Percentiles rank a stretch among this genome's conserved stretches.
phyloP scores from a whole-genome alignment of 768 basidiomycete genomes.

The Boletus rufocinnamomeus region DNA sequence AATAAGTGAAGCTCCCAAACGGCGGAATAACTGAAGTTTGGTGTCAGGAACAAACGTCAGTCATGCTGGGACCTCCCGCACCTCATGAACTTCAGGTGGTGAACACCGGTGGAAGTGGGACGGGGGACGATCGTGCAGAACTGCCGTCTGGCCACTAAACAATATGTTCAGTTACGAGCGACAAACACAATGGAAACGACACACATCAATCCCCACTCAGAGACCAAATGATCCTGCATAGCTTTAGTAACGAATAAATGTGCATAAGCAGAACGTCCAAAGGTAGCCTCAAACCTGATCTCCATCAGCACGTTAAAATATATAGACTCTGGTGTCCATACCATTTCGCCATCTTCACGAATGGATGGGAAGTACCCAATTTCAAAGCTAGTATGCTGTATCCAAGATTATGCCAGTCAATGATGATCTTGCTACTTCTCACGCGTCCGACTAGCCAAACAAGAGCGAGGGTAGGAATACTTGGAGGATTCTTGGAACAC shows the following conservation, averaged over 20 bases:
- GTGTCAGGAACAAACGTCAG: conserved; percentile 2
- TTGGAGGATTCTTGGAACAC: conserved; percentile 82
- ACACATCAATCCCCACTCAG: conserved; percentile 77
- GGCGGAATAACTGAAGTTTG: conserved; percentile 48
- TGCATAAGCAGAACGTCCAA: conserved; percentile 80
- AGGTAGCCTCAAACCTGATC: conserved; percentile 77
- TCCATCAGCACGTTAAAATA: conserved; percentile 6
- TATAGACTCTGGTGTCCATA: conserved; percentile 33
- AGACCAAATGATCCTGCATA: conserved; percentile 71
- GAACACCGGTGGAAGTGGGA: conserved; percentile 74
- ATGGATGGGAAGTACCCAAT: conserved; percentile 63
- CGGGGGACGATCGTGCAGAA: conserved; percentile 91
- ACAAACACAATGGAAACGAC: conserved; percentile 31
- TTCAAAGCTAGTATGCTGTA: conserved; percentile 89
- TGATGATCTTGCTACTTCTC: conserved; percentile 82
- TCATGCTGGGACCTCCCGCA: conserved; percentile 32
- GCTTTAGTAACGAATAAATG: conserved; percentile 93
- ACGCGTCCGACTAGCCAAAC: conserved; percentile 72
- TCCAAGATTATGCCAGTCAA: conserved; percentile 99
- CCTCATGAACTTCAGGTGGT: conserved; percentile 75
- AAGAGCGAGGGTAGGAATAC: conserved; percentile 88
- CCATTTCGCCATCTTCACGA: conserved; percentile 78
- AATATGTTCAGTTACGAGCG: conserved; percentile 6
- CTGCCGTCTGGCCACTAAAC: conserved; percentile 69
- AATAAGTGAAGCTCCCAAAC: conserved; percentile 43